Base-by-base conservation (phyloP, 2,329 filamentous ascomycete species). In the Colletotrichum aenigma region DNA sequence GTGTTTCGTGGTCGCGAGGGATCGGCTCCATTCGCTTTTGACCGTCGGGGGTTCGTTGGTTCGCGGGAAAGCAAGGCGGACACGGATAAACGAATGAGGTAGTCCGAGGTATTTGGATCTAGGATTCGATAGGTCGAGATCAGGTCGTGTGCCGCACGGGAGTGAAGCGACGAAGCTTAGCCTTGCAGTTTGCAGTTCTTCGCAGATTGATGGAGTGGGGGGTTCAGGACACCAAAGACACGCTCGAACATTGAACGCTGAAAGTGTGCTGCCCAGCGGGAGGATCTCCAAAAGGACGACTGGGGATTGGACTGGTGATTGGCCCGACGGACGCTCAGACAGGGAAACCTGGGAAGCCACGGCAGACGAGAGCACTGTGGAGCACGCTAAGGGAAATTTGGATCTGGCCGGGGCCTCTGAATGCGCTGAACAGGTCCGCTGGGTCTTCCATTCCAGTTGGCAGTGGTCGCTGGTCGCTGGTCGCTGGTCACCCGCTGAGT, bases 151-250 rank as follows among this genome's bases (percentile, higher is more conserved):
- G 68, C 55, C 65, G 43, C 43, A 52, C 43, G 43, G 43, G 43
- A 52, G 43, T 52, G 61, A 60, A 48, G 36, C 38, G 55, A 61
- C 61, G 61, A 61, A 67, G 56, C 55, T 71, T 62, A 65, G 64
- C 62, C 56, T 73, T 64, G 73, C 69, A 73, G 70, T 64, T 60
- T 75, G 73, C 73, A 73, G 73, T 75, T 75, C 64, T 75, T 68
- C 64, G 66, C 70, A 74, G 65, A 30, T 58, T 58, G 26, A 58
- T 12, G 13, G 55, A 26, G 55, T 26, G 21, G 21, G 55, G 55
- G 55, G 7, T 58, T 16, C 55, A 26, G 55, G 26, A 58, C 43
- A 21, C 43, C 43, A 52, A 52, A 52, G 43, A 52, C 43, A 52
- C 43, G n/a, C 43, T 21, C 43, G 43, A 52, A 52, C n/a, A 52